Evolutionary conservation across 2,329 filamentous ascomycete species (phyloP).

Genomic region (Phaeomoniella chlamydospora): DNA sequence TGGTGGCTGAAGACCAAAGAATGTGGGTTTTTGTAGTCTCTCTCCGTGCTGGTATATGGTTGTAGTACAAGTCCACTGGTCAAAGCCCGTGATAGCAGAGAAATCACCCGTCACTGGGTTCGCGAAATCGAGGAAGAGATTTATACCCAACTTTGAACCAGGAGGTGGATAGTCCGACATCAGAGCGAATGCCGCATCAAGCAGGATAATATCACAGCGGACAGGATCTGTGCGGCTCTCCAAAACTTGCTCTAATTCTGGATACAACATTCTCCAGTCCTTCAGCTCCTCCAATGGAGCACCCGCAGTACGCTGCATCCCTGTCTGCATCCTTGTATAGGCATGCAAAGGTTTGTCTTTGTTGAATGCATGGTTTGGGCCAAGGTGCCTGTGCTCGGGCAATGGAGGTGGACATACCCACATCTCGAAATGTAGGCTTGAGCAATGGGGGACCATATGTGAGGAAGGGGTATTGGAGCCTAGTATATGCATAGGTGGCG

Average conservation of each 20-base stretch:
- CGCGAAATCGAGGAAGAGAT: slow-evolving; percentile 25
- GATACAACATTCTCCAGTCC: slow-evolving; percentile 26
- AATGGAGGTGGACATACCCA: slow-evolving; percentile 20
- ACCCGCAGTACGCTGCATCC: slow-evolving; percentile 18
- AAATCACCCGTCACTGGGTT: slow-evolving; percentile 18
- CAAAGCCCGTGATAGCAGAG: slow-evolving; percentile 18
- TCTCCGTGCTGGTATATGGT: slow-evolving; percentile 24
- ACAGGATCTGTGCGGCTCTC: slow-evolving; percentile 17
- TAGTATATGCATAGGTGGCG: slow-evolving; percentile 18
- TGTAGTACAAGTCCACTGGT: slow-evolving; percentile 27
- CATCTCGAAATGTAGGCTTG: slow-evolving; percentile 29
- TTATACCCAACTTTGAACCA: slow-evolving; percentile 25
- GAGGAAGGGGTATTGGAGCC: slow-evolving; percentile 15
- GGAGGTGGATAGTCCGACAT: slow-evolving; percentile 27
- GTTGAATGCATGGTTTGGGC: slow-evolving; percentile 18
- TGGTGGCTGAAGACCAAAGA: slow-evolving; percentile 19
- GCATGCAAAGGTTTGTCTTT: slow-evolving; percentile 25
- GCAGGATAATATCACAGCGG: slow-evolving; percentile 26
- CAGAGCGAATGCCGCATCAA: slow-evolving; percentile 26
- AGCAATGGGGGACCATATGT: slow-evolving; percentile 15
- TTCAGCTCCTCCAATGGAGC: slow-evolving; percentile 23
- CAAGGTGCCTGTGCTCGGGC: background rate
- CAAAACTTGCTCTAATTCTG: slow-evolving; percentile 20
- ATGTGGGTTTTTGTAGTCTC: slow-evolving; percentile 10
- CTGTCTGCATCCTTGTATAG: slow-evolving; percentile 27